phyloP scores from a whole-genome alignment of 768 basidiomycete genomes.

The Termitomyces sp. region DNA sequence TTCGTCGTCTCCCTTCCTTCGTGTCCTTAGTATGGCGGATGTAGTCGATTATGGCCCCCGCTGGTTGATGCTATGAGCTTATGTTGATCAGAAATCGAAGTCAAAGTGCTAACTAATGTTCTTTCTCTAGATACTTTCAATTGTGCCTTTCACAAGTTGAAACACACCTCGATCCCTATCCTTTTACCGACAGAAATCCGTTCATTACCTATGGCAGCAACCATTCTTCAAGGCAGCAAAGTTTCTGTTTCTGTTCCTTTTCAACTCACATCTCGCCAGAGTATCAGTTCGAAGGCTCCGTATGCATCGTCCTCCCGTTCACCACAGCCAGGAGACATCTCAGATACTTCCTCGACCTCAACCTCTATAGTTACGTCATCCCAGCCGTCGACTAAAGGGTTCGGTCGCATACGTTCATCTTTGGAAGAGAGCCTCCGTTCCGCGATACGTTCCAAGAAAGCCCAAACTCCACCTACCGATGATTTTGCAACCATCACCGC shows the following conservation, averaged over 20 bases:
- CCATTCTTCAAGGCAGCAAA: constrained; percentile 38
- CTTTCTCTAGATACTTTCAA: constrained; percentile 11
- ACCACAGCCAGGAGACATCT: constrained; percentile 33
- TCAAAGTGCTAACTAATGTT: neutral
- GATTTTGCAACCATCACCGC: constrained; percentile 44
- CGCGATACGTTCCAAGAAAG: constrained; percentile 58
- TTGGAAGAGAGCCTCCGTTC: constrained; percentile 66
- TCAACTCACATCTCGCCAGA: constrained; percentile 45
- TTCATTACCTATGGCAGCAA: constrained; percentile 42
- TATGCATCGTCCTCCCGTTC: constrained; percentile 43
- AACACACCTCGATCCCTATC: constrained; percentile 8
- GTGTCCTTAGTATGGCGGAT: constrained; percentile 4
- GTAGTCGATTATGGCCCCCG: neutral
- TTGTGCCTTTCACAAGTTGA: neutral
- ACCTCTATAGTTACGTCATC: constrained; percentile 25
- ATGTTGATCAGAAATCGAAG: neutral
- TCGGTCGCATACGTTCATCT: constrained; percentile 64
- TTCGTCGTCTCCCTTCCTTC: constrained; percentile 4
- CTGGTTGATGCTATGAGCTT: neutral
- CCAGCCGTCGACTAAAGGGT: constrained; percentile 46
- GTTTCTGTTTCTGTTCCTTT: constrained; percentile 41
- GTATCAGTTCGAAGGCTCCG: constrained; percentile 31
- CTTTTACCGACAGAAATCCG: neutral
- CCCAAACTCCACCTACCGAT: constrained; percentile 32
- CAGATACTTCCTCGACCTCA: constrained; percentile 25